phyloP scores from a whole-genome alignment of 1,139 yeast genomes.

The Blastobotrys aristatus region DNA sequence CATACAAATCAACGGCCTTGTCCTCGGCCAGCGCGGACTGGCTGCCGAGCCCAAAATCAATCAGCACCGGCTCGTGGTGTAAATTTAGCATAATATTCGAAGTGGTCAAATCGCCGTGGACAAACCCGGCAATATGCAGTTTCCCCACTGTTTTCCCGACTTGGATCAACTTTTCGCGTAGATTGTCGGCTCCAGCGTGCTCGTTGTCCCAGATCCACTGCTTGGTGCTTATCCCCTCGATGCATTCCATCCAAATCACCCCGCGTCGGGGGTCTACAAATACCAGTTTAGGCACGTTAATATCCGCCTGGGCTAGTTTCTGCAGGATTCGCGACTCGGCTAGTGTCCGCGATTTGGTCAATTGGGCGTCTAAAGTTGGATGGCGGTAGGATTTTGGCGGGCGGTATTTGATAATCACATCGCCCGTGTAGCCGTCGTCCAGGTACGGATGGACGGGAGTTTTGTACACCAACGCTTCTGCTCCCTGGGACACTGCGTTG shows the following conservation, averaged over 20 bases:
- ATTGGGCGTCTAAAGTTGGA: constrained; percentile 65
- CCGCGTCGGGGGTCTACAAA: constrained; percentile 76
- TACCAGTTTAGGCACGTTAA: constrained; percentile 63
- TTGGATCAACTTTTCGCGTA: constrained; percentile 25
- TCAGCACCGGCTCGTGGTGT: constrained; percentile 49
- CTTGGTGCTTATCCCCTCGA: constrained; percentile 43
- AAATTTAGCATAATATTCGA: constrained; percentile 67
- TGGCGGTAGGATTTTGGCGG: constrained; percentile 90
- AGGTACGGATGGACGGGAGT: constrained; percentile 66
- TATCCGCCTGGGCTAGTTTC: constrained; percentile 47
- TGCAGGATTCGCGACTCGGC: constrained; percentile 79
- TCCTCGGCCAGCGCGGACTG: constrained; percentile 77
- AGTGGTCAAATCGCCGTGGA: constrained; percentile 93
- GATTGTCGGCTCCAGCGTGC: constrained; percentile 24
- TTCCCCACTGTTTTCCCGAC: constrained; percentile 71
- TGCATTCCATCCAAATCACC: constrained; percentile 80
- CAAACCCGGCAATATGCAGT: constrained; percentile 70
- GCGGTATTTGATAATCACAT: constrained; percentile 67
- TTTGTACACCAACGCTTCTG: constrained; percentile 80
- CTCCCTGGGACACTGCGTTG: constrained; percentile 67
- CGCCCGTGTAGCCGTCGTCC: constrained; percentile 23
- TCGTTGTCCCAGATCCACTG: constrained; percentile 37
- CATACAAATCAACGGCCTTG: constrained; percentile 93
- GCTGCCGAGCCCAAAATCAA: constrained; percentile 90
- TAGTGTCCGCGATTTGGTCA: constrained; percentile 75